These are phyloP conservation scores for Capsella bursapastoris DNA, from an alignment of 345 rosid species.

Conservation along the genomic window DNA sequence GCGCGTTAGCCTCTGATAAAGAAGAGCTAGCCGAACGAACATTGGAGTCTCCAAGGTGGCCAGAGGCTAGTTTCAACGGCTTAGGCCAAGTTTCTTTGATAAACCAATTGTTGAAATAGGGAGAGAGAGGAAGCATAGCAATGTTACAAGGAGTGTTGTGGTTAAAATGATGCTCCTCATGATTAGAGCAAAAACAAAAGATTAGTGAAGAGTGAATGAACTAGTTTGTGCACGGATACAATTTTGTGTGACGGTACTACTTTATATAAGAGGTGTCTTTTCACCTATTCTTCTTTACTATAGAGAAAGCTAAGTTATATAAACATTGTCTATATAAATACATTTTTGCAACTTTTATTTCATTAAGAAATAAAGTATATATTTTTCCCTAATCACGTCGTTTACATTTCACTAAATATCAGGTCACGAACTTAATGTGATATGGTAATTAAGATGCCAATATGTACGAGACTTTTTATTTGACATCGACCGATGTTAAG, in stretches of 20 bases:
- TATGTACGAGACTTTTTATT: background rate
- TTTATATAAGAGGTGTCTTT: conserved; percentile 8
- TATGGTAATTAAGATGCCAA: background rate
- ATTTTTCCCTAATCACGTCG: conserved; percentile 7
- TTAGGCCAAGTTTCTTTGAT: conserved; percentile 12
- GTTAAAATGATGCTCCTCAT: conserved; percentile 14
- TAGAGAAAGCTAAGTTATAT: background rate
- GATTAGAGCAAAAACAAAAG: background rate
- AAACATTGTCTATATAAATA: background rate
- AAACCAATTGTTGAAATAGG: background rate
- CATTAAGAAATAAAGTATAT: background rate
- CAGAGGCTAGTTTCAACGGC: background rate
- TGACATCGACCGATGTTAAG: background rate
- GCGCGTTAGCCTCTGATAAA: background rate
- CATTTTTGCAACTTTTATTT: background rate
- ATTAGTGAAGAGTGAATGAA: background rate
- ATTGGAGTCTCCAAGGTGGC: conserved; percentile 8
- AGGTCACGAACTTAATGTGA: conserved; percentile 19
- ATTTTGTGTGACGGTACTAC: background rate
- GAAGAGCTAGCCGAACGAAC: conserved; percentile 3
- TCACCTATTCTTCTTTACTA: conserved; percentile 5
- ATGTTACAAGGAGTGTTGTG: conserved; percentile 1
- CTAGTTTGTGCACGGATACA: background rate
- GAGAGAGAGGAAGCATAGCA: background rate
- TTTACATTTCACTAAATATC: conserved; percentile 27